Base-by-base conservation (phyloP, 495 filamentous ascomycete species). In the Penicillium roqueforti region DNA sequence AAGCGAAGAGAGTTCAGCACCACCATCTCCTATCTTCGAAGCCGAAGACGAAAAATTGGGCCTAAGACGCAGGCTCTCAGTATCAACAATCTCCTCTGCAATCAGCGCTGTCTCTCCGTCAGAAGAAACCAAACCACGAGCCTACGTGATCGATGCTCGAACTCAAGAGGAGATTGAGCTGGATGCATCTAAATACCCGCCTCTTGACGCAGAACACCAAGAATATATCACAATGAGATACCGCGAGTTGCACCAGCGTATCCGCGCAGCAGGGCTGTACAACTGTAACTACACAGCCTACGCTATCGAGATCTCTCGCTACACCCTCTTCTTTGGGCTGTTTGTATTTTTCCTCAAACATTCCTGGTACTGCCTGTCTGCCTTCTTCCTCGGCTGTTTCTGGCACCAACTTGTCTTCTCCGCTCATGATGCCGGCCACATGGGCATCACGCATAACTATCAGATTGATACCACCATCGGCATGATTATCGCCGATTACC, bases 341-440 rank as follows among this genome's bases (percentile, higher is more conserved):
- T 79, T 80, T 54, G 58, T 85, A 7, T 55, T 85, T 32, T 82
- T 57, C 38, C 48, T 60, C 11, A 39, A 47, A 4, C 20, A 29
- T 0, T 54, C 49, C 18, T 57, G 55, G 54, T 60, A 54, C 26
- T 57, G 54, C 28, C 20, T 54, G 3, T 86, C 84, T 43, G 89
- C 79, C 3, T 66, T 88, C 47, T 90, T 82, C 63, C 71, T 95
- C 37, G 91, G 91, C 20, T 70, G 79, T 32, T 82, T 92, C 59
- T 96, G 91, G 91, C 91, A 95, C 62, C 91, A 96, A 63, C 78
- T 95, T 8, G 86, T 90, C 40, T 96, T 96, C 69, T 84, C 87
- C 6, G 91, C 87, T 52, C 91, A 96, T 69, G 91, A 96, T 75
- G 88, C 91, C 11, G 89, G 88, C 1, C 91, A 96, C 68, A 91